Evolutionary conservation across 108 stramenopile species (phyloP).

Genomic region (Mediolabrus comicus): DNA sequence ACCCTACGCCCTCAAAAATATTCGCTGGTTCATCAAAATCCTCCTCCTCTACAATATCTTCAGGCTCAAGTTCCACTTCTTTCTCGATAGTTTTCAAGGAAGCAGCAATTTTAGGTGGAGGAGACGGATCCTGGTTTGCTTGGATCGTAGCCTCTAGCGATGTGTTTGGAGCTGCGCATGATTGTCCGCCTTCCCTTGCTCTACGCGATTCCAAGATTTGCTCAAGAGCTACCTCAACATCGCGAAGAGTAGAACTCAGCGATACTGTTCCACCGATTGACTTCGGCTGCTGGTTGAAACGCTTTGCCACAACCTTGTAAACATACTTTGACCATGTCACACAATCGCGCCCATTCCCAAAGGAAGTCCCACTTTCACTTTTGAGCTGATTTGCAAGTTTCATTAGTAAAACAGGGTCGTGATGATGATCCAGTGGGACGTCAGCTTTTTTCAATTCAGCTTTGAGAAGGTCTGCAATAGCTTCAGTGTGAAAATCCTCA

Average conservation of each 20-base stretch:
- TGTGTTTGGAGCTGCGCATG: neutral
- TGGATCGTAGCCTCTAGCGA: neutral
- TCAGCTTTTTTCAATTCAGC: neutral
- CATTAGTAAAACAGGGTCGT: neutral
- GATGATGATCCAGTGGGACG: neutral
- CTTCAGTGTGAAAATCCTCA: conserved; percentile 19
- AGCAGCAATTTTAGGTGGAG: neutral
- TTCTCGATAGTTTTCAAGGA: neutral
- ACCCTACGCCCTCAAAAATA: neutral
- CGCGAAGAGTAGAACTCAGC: neutral
- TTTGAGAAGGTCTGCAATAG: neutral
- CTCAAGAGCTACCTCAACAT: neutral
- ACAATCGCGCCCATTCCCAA: neutral
- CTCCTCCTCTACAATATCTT: neutral
- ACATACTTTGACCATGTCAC: neutral
- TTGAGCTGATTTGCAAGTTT: neutral
- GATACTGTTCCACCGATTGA: neutral
- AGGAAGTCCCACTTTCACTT: neutral
- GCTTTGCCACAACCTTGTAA: neutral
- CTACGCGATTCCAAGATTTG: neutral
- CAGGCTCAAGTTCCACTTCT: neutral
- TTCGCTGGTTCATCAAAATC: neutral
- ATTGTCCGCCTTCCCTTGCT: neutral
- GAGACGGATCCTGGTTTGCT: neutral
- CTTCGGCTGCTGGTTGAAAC: neutral